Conservation (phyloP, 768 basidiomycete genomes). For the Crassisporium funariophilum region DNA sequence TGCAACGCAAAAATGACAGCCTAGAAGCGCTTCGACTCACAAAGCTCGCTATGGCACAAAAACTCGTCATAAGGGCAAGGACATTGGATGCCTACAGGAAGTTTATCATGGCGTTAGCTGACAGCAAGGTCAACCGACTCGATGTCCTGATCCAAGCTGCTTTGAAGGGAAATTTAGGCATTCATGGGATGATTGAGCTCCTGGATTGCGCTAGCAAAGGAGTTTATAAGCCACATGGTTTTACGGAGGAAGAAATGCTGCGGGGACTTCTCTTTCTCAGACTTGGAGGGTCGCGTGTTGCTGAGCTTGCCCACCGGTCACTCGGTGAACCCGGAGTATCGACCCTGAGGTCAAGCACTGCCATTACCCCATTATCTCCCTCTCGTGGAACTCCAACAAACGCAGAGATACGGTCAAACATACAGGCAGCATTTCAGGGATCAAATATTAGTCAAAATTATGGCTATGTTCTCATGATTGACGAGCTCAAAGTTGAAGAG, state of each 20-base stretch:
- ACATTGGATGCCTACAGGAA: constrained; percentile 17
- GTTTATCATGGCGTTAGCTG: constrained; percentile 20
- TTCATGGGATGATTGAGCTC: constrained; percentile 7
- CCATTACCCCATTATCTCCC: constrained; percentile 16
- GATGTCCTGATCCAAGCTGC: constrained; percentile 15
- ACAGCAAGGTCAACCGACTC: constrained; percentile 14
- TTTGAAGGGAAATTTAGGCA: constrained; percentile 4
- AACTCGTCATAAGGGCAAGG: constrained; percentile 12
- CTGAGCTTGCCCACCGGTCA: constrained; percentile 20
- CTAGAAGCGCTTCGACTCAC: constrained; percentile 6
- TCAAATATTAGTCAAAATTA: background rate
- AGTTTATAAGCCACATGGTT: constrained; percentile 23
- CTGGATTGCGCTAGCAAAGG: constrained; percentile 13
- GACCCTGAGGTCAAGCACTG: constrained; percentile 6
- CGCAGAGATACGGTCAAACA: background rate
- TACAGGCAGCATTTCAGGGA: background rate
- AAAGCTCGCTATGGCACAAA: constrained; percentile 15
- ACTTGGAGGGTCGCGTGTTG: constrained; percentile 18
- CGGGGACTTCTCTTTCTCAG: constrained; percentile 15
- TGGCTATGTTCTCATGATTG: constrained; percentile 15
- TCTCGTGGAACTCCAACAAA: constrained; percentile 10
- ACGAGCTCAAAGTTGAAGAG: constrained; percentile 15
- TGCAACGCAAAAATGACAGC: constrained; percentile 1
- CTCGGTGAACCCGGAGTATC: constrained; percentile 9
- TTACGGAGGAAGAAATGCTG: constrained; percentile 22